Percentiles rank a stretch among this genome's conserved stretches.
These are phyloP conservation scores for Stephanodiscus minutulus DNA, from an alignment of 108 stramenopile genomes.

Conservation along the genomic window DNA sequence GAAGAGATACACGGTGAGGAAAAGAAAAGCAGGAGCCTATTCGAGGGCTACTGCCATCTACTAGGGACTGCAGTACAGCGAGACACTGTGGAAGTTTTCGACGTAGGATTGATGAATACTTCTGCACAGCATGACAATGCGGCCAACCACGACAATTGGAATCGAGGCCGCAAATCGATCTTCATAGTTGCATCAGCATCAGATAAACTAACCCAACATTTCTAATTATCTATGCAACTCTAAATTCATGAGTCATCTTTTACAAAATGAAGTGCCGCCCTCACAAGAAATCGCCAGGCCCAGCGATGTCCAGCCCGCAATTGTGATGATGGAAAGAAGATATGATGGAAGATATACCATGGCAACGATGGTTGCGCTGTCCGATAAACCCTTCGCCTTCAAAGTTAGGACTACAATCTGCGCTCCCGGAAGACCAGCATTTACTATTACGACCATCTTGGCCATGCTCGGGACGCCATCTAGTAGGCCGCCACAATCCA, in stretches of 20 bases:
- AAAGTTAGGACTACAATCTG: constrained; percentile 64
- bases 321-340: constrained; percentile 62
- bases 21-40: constrained; percentile 30
- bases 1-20: background rate
- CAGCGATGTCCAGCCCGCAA: constrained; percentile 72
- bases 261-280: constrained; percentile 30
- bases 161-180: constrained; percentile 59
- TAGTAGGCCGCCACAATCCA: constrained; percentile 62
- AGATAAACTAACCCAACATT: background rate
- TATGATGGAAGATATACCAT: constrained; percentile 69
- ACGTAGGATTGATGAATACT: constrained; percentile 49
- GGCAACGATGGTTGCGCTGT: constrained; percentile 64
- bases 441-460: constrained; percentile 69
- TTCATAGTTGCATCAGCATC: constrained; percentile 49
- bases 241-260: constrained; percentile 1
- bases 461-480: constrained; percentile 54
- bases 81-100: constrained; percentile 40
- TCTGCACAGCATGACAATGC: constrained; percentile 44
- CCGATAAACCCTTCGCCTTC: constrained; percentile 58
- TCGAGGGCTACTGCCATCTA: constrained; percentile 54
- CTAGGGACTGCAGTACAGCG: constrained; percentile 47
- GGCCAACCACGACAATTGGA: constrained; percentile 58
- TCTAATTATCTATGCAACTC: background rate
- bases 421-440: constrained; percentile 67
- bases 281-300: constrained; percentile 62